Base-by-base conservation (phyloP, 768 basidiomycete species). In the Pleurotus ostreatus region DNA sequence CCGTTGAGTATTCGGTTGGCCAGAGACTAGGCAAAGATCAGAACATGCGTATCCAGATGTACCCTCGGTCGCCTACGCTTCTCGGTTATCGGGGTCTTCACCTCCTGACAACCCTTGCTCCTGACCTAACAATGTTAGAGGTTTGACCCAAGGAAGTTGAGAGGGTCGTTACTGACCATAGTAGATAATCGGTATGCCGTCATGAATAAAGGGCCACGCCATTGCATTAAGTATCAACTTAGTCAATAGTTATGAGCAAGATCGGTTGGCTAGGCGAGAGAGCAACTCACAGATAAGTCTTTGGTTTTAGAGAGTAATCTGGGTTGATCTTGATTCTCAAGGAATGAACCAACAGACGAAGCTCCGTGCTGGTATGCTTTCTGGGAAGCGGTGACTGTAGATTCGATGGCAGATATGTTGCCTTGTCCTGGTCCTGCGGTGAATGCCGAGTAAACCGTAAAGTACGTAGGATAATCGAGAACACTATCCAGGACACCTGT, bases 171-270 rank as follows among this genome's bases (percentile, higher is more conserved):
- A 55, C 59, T 39, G 40, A 67, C 86, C 86, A 57, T 86, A 86
- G 65, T 89, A 88, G 39, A 86, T 66, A 56, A 88, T 83, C 2
- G 86, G 86, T 60, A 87, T 83, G 16, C 86, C 84, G 57, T 88
- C 87, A 44, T 79, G 76, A 72, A 84, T 78, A 66, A 86, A 88
- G 49, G 74, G 77, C 70, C 83, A 85, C 22, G 77, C 69, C 76
- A 88, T 79, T 20, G 83, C 83, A 63, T 87, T 88, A 62, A 72
- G 77, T 38, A 63, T 47, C 41, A 73, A 63, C 68, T 70, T 38
- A 45, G 46, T 22, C 39, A 40, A 55, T 18, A 46, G 40, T 34
- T 11, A 34, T 9, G 30, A 11, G 8, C 11, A 34, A 34, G 30
- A 48, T 34, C 4, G 57, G 16, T 5, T 43, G 6, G 18, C 13